phyloP scores from a whole-genome alignment of 768 basidiomycete species.

The Boletus pseudopeckii region DNA sequence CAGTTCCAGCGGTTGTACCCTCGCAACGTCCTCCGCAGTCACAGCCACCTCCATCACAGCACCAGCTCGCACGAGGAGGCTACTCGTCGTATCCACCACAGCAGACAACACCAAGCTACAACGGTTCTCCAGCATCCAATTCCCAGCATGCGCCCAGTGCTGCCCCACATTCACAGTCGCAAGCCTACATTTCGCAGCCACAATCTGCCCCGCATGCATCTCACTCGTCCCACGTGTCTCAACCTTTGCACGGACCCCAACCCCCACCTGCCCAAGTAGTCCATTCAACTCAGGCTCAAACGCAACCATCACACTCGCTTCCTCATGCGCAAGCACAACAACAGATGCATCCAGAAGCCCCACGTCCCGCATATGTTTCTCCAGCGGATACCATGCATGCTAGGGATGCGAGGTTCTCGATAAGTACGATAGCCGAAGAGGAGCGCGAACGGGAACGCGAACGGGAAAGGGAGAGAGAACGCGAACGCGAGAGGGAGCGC shows the following conservation, averaged over 20 bases:
- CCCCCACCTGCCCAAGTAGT: constrained; percentile 14
- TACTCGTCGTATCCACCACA: constrained; percentile 18
- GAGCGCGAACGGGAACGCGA: constrained; percentile 24
- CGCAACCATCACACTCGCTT: constrained; percentile 26
- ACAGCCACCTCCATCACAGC: constrained; percentile 11
- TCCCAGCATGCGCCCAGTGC: constrained; percentile 14
- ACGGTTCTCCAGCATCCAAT: constrained; percentile 17
- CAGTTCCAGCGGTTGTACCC: constrained; percentile 13
- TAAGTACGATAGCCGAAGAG: constrained; percentile 9
- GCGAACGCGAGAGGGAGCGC: constrained; percentile 17
- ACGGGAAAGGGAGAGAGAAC: constrained; percentile 20
- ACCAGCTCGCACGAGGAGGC: constrained; percentile 16
- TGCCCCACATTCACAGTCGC: constrained; percentile 26
- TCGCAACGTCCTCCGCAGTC: constrained; percentile 18
- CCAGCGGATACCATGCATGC: constrained; percentile 30
- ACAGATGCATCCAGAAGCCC: constrained; percentile 23
- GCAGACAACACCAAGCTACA: constrained; percentile 12
- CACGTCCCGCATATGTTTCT: constrained; percentile 25
- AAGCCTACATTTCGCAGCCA: constrained; percentile 19
- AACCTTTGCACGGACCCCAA: constrained; percentile 14
- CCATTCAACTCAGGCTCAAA: constrained; percentile 19
- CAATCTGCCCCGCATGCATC: constrained; percentile 11
- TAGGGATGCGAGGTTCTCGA: constrained; percentile 17
- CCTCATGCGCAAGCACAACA: constrained; percentile 27
- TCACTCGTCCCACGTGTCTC: constrained; percentile 12